Evolutionary conservation across 1,284 basidiomycete genomes (phyloP), one percentile per base, ranked within the genome.

Genomic region (Cryptococcus sp.): DNA sequence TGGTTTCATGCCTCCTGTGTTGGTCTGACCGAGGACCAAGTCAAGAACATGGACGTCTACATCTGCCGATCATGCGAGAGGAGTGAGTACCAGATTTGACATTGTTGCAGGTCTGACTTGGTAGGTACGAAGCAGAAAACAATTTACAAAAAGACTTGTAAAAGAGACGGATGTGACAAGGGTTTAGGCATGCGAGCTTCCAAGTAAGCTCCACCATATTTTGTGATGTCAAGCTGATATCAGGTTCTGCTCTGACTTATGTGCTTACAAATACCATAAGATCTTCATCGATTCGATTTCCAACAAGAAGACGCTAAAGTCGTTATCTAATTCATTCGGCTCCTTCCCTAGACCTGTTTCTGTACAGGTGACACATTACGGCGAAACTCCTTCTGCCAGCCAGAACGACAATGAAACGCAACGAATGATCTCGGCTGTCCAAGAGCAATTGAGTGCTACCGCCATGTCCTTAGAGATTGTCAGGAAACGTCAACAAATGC

Each of bases 1-100:
- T 75, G 73, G 73, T 75, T 64, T 42, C 72, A 74, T 50, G 62
- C 72, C 0, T 36, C 24, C 23, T 75, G 73, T 49, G 57, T 72
- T 13, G 64, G 60, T 1, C 42, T 75, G 24, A 48, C 55, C 22
- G 66, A 68, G 37, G 58, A 66, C 3, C 60, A 67, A 46, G 55
- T 72, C 16, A 64, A 67, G 18, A 49, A 65, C 41, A 42, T 75
- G 10, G 72, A 72, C 54, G 59, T 61, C 11, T 75, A 66, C 53
- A 68, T 73, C 31, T 75, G 73, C 49, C 51, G 59, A 18, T 54
- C 52, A 24, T 75, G 73, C 55, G 72, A 71, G 50, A 45, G 55
- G 42, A 58, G 61, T 70, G 54, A 57, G 68, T 61, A 0, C 3
- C 0, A 18, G n/a, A 24, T 16, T 39, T 16, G 10, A n/a, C 7